Conservation (phyloP, 306 rosid genomes). For the Lathyrus tuberosus region DNA sequence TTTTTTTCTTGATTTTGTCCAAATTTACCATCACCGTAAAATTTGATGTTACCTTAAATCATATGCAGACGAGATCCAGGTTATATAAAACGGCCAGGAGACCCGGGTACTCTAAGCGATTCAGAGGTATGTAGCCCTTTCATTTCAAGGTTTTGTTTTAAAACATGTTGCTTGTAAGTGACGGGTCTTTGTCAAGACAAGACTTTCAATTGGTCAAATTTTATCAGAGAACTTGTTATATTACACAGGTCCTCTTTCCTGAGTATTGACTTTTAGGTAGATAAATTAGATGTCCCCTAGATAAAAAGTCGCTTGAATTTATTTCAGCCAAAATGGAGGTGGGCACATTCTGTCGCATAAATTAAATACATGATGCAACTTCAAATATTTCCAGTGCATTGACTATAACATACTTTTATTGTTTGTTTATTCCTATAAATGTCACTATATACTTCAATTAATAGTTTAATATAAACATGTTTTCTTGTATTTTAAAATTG, state of each 20-base stretch:
- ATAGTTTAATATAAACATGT: constrained; percentile 3
- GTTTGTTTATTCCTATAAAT: constrained; percentile 30
- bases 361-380: constrained; percentile 29
- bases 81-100: constrained; percentile 71
- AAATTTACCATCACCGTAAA: neutral
- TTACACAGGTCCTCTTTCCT: constrained; percentile 27
- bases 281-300: constrained; percentile 27
- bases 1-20: constrained; percentile 24
- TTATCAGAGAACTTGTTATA: constrained; percentile 35
- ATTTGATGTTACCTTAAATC: constrained; percentile 40
- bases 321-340: constrained; percentile 25
- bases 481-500: neutral
- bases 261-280: constrained; percentile 6
- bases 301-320: constrained; percentile 14
- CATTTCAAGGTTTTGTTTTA: constrained; percentile 21
- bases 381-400: constrained; percentile 17
- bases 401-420: constrained; percentile 10
- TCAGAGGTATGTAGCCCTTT: constrained; percentile 58
- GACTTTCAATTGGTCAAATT: constrained; percentile 30
- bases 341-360: constrained; percentile 24
- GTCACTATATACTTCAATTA: constrained; percentile 5
- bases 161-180: constrained; percentile 22
- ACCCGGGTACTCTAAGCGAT: constrained; percentile 55
- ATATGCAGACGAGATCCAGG: constrained; percentile 88
- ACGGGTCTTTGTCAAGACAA: constrained; percentile 19